Conservation (phyloP, 257 asterid genomes). For the Linderniella brevidens region DNA sequence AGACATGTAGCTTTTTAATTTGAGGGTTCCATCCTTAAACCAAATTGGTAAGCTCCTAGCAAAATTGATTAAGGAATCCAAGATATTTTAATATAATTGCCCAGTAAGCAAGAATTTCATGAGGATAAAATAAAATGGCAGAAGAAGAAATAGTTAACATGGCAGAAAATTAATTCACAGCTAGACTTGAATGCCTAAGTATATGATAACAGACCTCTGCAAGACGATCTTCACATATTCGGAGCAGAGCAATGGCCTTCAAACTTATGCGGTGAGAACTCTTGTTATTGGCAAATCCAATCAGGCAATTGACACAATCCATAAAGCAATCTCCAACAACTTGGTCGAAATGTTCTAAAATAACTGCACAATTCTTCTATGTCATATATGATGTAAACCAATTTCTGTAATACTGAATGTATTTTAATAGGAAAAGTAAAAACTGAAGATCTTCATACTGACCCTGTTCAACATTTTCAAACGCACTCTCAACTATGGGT, state of each 20-base stretch:
- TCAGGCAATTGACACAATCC: constrained; percentile 95
- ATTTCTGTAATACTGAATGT: no score
- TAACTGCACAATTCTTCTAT: constrained; percentile 40
- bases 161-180: no score
- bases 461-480: constrained; percentile 98
- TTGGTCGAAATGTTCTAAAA: constrained; percentile 93
- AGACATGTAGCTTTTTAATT: no score
- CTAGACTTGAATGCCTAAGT: constrained; percentile 5
- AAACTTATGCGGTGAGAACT: constrained; percentile 71
- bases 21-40: no score
- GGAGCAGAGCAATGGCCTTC: constrained; percentile 97
- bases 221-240: constrained; percentile 96
- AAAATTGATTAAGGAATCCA: no score
- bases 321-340: constrained; percentile 85
- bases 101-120: no score
- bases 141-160: no score
- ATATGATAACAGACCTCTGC: constrained; percentile 61
- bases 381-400: constrained; percentile 17
- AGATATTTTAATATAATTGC: no score
- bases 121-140: no score
- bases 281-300: constrained; percentile 83
- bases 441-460: constrained; percentile 13
- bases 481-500: constrained; percentile 83
- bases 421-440: constrained; percentile 6
- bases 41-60: no score